Evolutionary conservation across 305 asterid genomes (phyloP).

Genomic region (Stenogyne calaminthoides): DNA sequence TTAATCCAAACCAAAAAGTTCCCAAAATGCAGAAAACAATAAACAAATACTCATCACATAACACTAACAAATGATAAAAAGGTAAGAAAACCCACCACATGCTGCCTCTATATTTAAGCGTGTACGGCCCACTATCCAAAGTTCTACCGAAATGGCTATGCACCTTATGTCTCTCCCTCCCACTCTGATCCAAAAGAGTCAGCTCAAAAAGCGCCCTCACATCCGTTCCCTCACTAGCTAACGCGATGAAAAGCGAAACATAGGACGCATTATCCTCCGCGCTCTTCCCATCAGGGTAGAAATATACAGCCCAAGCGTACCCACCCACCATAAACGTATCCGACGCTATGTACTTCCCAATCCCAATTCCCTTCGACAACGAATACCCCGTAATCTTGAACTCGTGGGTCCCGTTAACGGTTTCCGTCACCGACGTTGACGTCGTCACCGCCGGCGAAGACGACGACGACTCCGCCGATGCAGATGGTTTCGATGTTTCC

Average conservation of each 20-base stretch:
- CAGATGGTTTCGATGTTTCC: conserved; percentile 47
- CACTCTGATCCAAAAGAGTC: conserved; percentile 86
- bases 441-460: conserved; percentile 54
- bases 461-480: conserved; percentile 34
- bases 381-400: conserved; percentile 78
- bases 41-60: neutral
- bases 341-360: conserved; percentile 78
- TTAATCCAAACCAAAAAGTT: neutral
- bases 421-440: conserved; percentile 73
- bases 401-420: conserved; percentile 82
- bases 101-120: conserved; percentile 88
- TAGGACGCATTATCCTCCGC: conserved; percentile 74
- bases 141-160: conserved; percentile 93
- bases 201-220: conserved; percentile 94
- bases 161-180: conserved; percentile 85
- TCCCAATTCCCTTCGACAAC: conserved; percentile 75
- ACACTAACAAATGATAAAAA: neutral
- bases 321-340: conserved; percentile 90
- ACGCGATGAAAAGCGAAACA: conserved; percentile 82
- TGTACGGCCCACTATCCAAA: conserved; percentile 90
- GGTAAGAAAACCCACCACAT: conserved; percentile 67
- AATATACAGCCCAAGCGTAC: conserved; percentile 85
- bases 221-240: conserved; percentile 88
- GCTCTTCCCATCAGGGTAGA: conserved; percentile 92
- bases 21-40: conserved; percentile 6